A percentile compares a stretch with the other conserved stretches of the same genome.
Conservation (phyloP, 176 grass and related monocot species). For the Aegilops speltoides region DNA sequence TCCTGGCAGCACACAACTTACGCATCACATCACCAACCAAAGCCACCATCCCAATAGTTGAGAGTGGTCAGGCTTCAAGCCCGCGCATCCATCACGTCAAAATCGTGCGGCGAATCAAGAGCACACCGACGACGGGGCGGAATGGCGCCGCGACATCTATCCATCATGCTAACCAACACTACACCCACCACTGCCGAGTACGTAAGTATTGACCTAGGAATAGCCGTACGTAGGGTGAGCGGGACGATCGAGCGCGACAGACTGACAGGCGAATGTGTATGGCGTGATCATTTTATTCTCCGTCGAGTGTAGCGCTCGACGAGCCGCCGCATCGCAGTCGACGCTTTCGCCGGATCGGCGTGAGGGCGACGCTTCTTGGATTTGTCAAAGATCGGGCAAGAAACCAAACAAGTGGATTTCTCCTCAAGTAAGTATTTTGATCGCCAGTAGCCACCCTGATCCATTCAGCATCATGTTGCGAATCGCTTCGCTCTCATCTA, state of each 20-base stretch:
- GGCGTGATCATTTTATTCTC: too few relatives aligned
- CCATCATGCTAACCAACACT: too few relatives aligned
- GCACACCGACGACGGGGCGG: neutral
- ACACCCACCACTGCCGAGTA: too few relatives aligned
- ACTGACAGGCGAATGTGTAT: too few relatives aligned
- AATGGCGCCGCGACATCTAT: too few relatives aligned
- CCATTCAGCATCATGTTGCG: neutral
- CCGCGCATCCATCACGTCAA: neutral
- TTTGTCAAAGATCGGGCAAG: conserved; percentile 11
- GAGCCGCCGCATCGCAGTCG: neutral
- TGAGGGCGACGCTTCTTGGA: neutral
- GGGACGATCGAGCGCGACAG: too few relatives aligned
- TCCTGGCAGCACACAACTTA: neutral
- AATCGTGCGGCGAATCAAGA: neutral
- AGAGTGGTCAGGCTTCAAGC: neutral
- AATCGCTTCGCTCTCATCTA: neutral
- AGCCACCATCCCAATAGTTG: neutral
- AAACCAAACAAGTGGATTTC: neutral
- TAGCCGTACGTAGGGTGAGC: too few relatives aligned
- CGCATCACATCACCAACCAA: neutral
- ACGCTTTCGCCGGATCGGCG: neutral
- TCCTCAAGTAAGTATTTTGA: neutral
- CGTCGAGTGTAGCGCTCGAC: neutral
- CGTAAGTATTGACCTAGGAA: too few relatives aligned
- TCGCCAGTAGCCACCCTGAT: neutral